Conservation (phyloP, 2,329 filamentous ascomycete species). For the Hypomyces perniciosus region DNA sequence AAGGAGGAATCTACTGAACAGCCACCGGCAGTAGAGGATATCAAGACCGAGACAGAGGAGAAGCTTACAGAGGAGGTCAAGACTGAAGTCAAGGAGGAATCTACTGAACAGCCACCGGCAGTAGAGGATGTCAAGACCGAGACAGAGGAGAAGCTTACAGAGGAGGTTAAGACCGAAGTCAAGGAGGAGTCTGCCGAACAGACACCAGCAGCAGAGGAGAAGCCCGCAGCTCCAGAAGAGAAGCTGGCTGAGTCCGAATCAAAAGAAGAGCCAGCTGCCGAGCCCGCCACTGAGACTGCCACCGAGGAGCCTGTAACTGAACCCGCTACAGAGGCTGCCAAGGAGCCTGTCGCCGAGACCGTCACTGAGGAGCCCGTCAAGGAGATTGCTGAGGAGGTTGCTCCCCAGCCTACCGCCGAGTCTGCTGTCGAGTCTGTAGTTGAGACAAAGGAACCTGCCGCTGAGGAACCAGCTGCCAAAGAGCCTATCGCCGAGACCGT, state of each 20-base stretch:
- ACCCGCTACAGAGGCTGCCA: conserved; percentile 6
- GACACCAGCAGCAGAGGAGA: background rate
- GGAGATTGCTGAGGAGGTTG: background rate
- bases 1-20: conserved; percentile 2
- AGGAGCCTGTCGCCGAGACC: conserved; percentile 4
- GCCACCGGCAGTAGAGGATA: too few relatives aligned
- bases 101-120: background rate
- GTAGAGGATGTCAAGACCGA: too few relatives aligned
- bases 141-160: too few relatives aligned
- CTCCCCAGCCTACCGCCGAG: background rate
- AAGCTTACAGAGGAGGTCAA: background rate
- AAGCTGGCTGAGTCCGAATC: conserved; percentile 3
- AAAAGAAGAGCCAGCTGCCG: conserved; percentile 7
- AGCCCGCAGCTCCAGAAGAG: conserved; percentile 1
- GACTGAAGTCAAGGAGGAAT: conserved; percentile 1
- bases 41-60: background rate
- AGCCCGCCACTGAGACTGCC: conserved; percentile 2
- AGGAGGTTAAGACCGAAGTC: background rate
- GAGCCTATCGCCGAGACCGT: background rate
- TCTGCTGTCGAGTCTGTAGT: background rate
- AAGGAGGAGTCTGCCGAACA: conserved; percentile 3
- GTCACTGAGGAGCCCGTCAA: background rate
- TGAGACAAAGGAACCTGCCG: background rate
- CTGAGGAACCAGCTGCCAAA: conserved; percentile 4
- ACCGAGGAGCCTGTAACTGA: conserved; percentile 6